Evolutionary conservation across 192 early-diverging fungal species (phyloP), one percentile per base, ranked within the genome.

Genomic region (Coemansia sp.): DNA sequence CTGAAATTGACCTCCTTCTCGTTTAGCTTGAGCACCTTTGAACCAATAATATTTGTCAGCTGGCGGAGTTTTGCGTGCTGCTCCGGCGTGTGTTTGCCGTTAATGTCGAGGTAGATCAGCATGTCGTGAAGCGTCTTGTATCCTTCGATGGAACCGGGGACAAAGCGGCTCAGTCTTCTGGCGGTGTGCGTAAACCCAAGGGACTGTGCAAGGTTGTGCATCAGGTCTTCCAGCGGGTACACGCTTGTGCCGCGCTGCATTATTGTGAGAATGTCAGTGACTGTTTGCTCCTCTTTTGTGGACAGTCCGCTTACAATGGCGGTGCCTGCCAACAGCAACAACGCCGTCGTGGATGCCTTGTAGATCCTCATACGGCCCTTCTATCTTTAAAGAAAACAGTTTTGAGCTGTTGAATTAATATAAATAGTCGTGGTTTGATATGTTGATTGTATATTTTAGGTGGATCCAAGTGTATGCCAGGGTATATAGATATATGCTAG

Each of bases 71-170:
- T 71, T 21, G 63, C 52, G 41, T 71, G 77, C 61, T 79, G 72
- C 39, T 79, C 77, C 0, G 61, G 54, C 3, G 77, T 67, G 42
- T 79, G 77, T 57, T 74, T 74, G 19, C 68, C 72, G 38, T 79
- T 79, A 9, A 68, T 63, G 53, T 74, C 72, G 41, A 74, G 68
- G 48, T 66, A 74, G 15, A 71, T 52, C 19, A 79, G 72, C 77
- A 79, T 79, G 57, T 74, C 71, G 45, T 79, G 71, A 5, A 79
- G 65, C 1, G 77, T 74, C 11, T 61, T 53, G 61, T 74, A 74
- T 9, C 68, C 72, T 11, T 61, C 41, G 23, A 66, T 74, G 8
- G 71, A 63, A 12, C 37, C 62, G 2, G 71, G 72, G 2, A 57
- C 58, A 52, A 63, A 74, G 12, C 72, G 68, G 53, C 63, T 79